Conservation (phyloP, 805 yeast genomes). For the Ascoidea rubescens region DNA sequence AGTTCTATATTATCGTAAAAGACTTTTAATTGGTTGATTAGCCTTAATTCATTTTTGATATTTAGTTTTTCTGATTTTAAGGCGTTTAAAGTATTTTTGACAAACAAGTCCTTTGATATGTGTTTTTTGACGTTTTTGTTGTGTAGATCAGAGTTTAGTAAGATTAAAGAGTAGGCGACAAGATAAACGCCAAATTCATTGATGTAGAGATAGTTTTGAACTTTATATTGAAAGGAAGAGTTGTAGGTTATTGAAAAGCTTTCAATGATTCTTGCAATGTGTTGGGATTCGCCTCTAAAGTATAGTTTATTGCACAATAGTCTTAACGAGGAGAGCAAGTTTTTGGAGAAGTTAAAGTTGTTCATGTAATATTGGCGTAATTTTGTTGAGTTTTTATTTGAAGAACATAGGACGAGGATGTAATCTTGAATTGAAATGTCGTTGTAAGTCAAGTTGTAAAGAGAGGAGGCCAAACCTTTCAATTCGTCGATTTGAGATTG, state of each 20-base stretch:
- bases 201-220: slow-evolving; percentile 21
- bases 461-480: slow-evolving; percentile 2
- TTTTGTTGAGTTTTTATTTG: slow-evolving; percentile 7
- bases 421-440: slow-evolving; percentile 10
- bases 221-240: slow-evolving; percentile 3
- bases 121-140: slow-evolving; percentile 21
- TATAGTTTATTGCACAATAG: slow-evolving; percentile 71
- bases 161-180: slow-evolving; percentile 34
- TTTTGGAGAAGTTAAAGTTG: slow-evolving; percentile 5
- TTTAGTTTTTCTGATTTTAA: slow-evolving; percentile 11
- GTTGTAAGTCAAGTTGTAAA: slow-evolving; percentile 5
- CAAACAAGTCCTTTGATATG: slow-evolving; percentile 18
- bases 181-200: slow-evolving; percentile 38
- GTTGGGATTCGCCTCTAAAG: slow-evolving; percentile 95
- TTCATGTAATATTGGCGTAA: slow-evolving; percentile 7
- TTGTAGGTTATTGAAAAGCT: slow-evolving; percentile 8
- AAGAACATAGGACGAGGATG: slow-evolving; percentile 7
- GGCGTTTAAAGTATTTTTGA: slow-evolving; percentile 21
- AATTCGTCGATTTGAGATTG: background rate
- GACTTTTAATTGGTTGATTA: slow-evolving; percentile 5
- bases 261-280: slow-evolving; percentile 85
- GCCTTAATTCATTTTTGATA: slow-evolving; percentile 6
- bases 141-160: slow-evolving; percentile 43
- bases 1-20: slow-evolving; percentile 10
- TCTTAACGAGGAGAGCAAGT: slow-evolving; percentile 30